Conservation (phyloP, 306 rosid species). For the Prinsepia uniflora region DNA sequence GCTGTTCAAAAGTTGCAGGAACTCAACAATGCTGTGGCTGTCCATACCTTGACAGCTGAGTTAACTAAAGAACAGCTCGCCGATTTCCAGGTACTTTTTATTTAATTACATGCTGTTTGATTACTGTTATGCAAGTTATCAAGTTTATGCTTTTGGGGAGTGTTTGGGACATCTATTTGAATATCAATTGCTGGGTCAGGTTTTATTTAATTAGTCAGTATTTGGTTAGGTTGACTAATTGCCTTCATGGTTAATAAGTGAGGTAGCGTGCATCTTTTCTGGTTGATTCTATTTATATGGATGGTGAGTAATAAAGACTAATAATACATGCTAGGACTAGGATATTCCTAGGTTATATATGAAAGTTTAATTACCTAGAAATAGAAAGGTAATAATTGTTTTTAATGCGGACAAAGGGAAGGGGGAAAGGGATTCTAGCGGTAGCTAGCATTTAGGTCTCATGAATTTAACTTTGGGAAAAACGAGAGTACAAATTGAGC, state of each 20-base stretch:
- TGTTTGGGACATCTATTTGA: background rate
- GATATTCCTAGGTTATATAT: background rate
- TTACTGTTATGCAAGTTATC: background rate
- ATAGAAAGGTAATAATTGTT: background rate
- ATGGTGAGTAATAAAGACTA: background rate
- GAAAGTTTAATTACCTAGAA: background rate
- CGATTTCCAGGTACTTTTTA: constrained; percentile 53
- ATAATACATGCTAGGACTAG: background rate
- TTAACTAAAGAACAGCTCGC: constrained; percentile 67
- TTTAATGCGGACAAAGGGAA: background rate
- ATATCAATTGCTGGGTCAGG: background rate
- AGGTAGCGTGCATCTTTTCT: background rate
- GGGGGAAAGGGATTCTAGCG: background rate
- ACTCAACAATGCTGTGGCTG: constrained; percentile 80
- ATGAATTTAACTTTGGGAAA: background rate
- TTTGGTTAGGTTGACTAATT: background rate
- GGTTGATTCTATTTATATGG: background rate
- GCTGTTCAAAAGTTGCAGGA: constrained; percentile 86
- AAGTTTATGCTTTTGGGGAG: background rate
- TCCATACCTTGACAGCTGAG: constrained; percentile 45
- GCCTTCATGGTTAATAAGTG: background rate
- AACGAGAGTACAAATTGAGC: background rate
- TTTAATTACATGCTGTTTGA: background rate
- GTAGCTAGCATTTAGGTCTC: background rate
- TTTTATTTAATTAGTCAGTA: constrained; percentile 4